Conservation (phyloP, 345 rosid genomes). For the Lumnitzera racemosa region DNA sequence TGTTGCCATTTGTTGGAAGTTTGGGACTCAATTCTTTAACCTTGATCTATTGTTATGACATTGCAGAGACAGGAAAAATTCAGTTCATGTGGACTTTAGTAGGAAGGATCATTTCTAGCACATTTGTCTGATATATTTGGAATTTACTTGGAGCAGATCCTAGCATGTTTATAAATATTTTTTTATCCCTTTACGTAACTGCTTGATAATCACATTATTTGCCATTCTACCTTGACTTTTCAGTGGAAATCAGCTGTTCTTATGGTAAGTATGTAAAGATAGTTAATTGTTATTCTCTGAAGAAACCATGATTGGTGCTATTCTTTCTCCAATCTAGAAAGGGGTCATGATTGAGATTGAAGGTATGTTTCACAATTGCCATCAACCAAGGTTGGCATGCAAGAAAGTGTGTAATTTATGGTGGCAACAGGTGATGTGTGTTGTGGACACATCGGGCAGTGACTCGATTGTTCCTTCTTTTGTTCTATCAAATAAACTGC, state of each 20-base stretch:
- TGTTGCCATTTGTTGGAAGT: slow-evolving; percentile 97
- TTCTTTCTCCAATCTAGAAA: slow-evolving; percentile 21
- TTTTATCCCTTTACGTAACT: slow-evolving; percentile 9
- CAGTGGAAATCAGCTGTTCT: slow-evolving; percentile 5
- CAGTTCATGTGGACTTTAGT: slow-evolving; percentile 18
- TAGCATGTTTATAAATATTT: too few relatives aligned
- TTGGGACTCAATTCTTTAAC: slow-evolving; percentile 99
- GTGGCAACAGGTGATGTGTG: too few relatives aligned
- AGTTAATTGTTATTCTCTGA: slow-evolving; percentile 16
- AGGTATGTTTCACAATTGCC: background rate
- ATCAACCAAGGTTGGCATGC: too few relatives aligned
- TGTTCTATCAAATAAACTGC: too few relatives aligned
- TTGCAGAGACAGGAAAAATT: slow-evolving; percentile 73
- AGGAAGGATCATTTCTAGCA: background rate
- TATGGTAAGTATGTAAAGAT: slow-evolving; percentile 11
- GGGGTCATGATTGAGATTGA: slow-evolving; percentile 13
- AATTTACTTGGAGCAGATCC: too few relatives aligned
- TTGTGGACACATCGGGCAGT: too few relatives aligned
- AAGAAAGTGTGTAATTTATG: too few relatives aligned
- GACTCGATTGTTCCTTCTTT: too few relatives aligned
- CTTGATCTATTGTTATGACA: slow-evolving; percentile 97
- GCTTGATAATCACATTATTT: slow-evolving; percentile 4
- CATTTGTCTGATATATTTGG: too few relatives aligned
- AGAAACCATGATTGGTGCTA: slow-evolving; percentile 16
- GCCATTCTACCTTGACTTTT: background rate